Evolutionary conservation across 2,329 filamentous ascomycete genomes (phyloP), one percentile per base, ranked within the genome.

Genomic region (Thelonectria olida): DNA sequence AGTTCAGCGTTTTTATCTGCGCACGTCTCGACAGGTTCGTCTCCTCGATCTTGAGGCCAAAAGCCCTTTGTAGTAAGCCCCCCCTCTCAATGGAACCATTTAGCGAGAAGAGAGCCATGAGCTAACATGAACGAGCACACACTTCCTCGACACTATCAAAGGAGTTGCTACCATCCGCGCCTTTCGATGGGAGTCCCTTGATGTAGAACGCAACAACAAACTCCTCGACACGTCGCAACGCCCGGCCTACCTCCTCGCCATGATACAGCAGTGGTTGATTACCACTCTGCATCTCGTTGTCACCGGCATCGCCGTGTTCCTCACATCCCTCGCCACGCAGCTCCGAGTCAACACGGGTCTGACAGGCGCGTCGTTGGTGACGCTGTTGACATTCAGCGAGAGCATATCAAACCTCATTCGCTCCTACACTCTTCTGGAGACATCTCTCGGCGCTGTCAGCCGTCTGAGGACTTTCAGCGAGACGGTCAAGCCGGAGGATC

Each of bases 21-120:
- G 84, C 0, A 90, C 87, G 0, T 88, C 86, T 1, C 77, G 86
- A 0, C 87, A 90, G 69, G 71, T 90, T 7, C 80, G 87, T 49
- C 79, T 88, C 19, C 72, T 90, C 10, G 87, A 90, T 45, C 79
- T 90, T 1, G 88, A 90, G 70, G 81, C 84, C 1, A 88, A 89
- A 64, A 82, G 83, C 1, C 86, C 86, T 0, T 17, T 74, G 2
- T 74, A 74, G 68, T 73, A 66, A 62, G 71, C 66, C 5, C 4
- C 5, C 4, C 4, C 5, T 2, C n/a, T 27, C 4, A 12, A 5
- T 1, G 5, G 2, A 2, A 19, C 17, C 15, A 12, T 7, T 3
- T 13, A 25, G 19, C 17, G 5, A 22, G 19, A 19, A 22, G 20
- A 25, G 22, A 27, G 25, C 25, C 22, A 48, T 19, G 12, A n/a